Conservation (phyloP, 1,139 yeast species). For the Geotrichum klebahnii region DNA sequence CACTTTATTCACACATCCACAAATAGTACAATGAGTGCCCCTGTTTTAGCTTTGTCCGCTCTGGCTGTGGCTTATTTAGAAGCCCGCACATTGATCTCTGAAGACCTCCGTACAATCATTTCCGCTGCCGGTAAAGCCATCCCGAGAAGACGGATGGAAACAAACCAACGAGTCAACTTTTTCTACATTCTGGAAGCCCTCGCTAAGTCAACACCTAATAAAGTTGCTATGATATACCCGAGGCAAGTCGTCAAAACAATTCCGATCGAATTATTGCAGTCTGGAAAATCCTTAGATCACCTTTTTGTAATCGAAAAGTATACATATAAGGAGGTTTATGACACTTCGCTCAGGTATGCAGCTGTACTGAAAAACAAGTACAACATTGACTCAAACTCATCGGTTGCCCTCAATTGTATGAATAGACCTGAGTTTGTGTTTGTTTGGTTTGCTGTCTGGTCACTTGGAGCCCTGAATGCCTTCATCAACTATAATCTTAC, state of each 20-base stretch:
- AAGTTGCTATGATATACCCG: conserved; percentile 59
- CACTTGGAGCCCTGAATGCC: conserved; percentile 85
- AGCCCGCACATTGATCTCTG: conserved; percentile 32
- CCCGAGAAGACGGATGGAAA: conserved; percentile 13
- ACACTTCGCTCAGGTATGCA: conserved; percentile 61
- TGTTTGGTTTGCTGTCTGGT: conserved; percentile 85
- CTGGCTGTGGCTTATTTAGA: conserved; percentile 37
- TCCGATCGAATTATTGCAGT: conserved; percentile 20
- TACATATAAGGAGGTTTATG: conserved; percentile 67
- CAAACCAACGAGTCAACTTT: conserved; percentile 45
- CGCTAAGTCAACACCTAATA: conserved; percentile 50
- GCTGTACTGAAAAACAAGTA: conserved; percentile 59
- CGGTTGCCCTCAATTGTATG: conserved; percentile 73
- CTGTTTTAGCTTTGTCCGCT: conserved; percentile 28
- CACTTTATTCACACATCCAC: no score
- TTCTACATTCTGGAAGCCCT: conserved; percentile 63
- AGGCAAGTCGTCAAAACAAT: conserved; percentile 44
- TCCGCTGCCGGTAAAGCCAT: conserved; percentile 31
- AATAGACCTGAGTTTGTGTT: conserved; percentile 79
- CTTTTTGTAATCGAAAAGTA: conserved; percentile 58
- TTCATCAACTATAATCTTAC: conserved; percentile 76
- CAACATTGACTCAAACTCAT: conserved; percentile 61
- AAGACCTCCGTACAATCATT: conserved; percentile 34
- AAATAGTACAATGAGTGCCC: background rate
- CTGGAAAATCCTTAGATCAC: conserved; percentile 44